A percentile compares a stretch with the other conserved stretches of the same genome.
These are phyloP conservation scores for Silene coronaria DNA, from an alignment of 179 eudicot species.

Conservation along the genomic window DNA sequence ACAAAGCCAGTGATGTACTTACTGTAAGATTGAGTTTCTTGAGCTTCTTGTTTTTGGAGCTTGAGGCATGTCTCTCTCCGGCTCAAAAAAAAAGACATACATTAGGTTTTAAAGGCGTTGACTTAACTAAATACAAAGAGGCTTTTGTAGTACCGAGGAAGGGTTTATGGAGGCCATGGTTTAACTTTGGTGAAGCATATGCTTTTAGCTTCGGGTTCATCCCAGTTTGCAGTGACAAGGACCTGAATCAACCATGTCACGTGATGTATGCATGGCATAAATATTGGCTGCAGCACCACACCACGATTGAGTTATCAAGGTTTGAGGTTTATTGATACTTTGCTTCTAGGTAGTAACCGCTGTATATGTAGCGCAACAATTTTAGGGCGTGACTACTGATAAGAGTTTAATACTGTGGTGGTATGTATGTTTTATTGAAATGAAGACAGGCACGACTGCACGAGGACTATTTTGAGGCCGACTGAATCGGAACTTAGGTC, in stretches of 20 bases:
- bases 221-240: not conserved
- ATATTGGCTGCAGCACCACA: no score
- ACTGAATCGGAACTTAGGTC: no score
- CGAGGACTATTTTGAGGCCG: not conserved
- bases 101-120: not conserved
- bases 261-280: constrained; percentile 8
- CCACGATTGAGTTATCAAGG: no score
- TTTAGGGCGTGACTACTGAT: no score
- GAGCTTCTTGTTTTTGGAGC: not conserved
- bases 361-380: no score
- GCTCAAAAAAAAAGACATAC: not conserved
- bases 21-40: not conserved
- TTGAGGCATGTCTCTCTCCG: not conserved
- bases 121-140: not conserved
- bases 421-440: not conserved
- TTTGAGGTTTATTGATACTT: no score
- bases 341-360: no score
- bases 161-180: not conserved
- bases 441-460: not conserved
- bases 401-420: not conserved
- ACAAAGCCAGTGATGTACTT: not conserved
- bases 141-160: not conserved
- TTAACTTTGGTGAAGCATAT: not conserved
- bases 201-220: not conserved
- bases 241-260: not conserved